Evolutionary conservation across 345 rosid genomes (phyloP), one percentile per base, ranked within the genome.

Genomic region (Excoecaria cochinchinensis): DNA sequence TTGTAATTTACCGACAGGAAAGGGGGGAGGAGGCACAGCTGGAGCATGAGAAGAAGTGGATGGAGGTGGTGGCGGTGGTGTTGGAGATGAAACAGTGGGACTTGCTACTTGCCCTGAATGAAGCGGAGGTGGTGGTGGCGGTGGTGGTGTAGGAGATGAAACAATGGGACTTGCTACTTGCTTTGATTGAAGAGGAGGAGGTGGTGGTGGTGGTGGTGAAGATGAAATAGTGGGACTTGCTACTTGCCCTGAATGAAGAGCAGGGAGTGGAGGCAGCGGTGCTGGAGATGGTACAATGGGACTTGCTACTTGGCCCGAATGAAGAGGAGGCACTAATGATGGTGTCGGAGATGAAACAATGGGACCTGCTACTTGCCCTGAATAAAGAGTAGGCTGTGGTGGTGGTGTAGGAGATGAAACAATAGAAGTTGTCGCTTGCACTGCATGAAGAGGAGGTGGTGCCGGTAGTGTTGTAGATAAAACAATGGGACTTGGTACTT

Each of bases 21-120:
- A 47, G 58, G 93, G 93, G 55, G 95, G 87, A 72, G 81, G 72
- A 39, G 80, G 76, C 38, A 76, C 61, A 48, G 87, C 78, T 38
- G 88, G 87, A 59, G 55, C 84, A 52, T 6, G 9, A 16, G 86
- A 73, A 76, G 81, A 72, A 39, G 69, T 76, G 10, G 80, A 74
- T 60, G 86, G 74, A 38, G 70, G 53, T 56, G 84, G 31, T 47
- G 77, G 81, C 48, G 85, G 73, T 48, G 76, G 85, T 21, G 90
- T 92, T 0, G 87, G 88, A 61, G 84, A 65, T 52, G 77, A 72
- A 73, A 62, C 31, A 53, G 74, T 50, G 78, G 69, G 31, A 31
- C 55, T 39, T 39, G 36, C 50, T 38, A 50, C 58, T 67, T 74
- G 67, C 38, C 81, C 62, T 48, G 78, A 77, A 74, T 48, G 31